Percentiles rank a stretch among this genome's conserved stretches.
phyloP scores from a whole-genome alignment of 139 green algal species.

The Asterochloris erici region DNA sequence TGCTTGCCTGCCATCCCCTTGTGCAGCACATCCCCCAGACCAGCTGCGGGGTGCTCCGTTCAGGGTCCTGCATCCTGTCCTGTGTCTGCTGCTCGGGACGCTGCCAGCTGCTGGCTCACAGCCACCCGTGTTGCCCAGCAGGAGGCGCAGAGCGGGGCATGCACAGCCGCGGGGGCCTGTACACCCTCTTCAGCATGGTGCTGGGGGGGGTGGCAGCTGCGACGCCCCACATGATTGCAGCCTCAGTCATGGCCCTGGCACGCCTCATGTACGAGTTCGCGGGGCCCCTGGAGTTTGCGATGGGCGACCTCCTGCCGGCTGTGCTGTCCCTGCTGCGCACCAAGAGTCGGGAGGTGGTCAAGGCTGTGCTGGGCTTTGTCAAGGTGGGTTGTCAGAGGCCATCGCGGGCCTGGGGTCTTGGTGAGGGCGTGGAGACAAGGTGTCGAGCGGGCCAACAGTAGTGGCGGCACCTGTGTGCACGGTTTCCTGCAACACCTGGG shows the following conservation, averaged over 20 bases:
- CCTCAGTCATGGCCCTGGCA: constrained; percentile 82
- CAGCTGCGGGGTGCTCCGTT: too few relatives aligned
- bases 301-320: constrained; percentile 69
- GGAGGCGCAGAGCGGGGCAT: constrained; percentile 5
- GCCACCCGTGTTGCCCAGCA: background rate
- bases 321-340: constrained; percentile 83
- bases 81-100: too few relatives aligned
- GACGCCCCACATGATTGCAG: constrained; percentile 78
- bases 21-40: too few relatives aligned
- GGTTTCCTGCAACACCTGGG: background rate
- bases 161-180: constrained; percentile 54
- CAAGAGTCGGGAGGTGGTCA: constrained; percentile 86
- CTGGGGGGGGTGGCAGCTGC: constrained; percentile 74
- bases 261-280: constrained; percentile 94
- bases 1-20: too few relatives aligned
- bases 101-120: background rate
- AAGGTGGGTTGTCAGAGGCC: constrained; percentile 60
- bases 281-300: constrained; percentile 42
- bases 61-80: too few relatives aligned
- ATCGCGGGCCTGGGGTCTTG: background rate
- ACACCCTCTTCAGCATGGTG: constrained; percentile 74
- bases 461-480: background rate
- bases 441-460: background rate
- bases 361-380: constrained; percentile 89
- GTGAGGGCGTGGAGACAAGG: background rate